These are phyloP conservation scores for Picea sitchensis DNA, from an alignment of 75 land plant genomes.

Conservation along the genomic window DNA sequence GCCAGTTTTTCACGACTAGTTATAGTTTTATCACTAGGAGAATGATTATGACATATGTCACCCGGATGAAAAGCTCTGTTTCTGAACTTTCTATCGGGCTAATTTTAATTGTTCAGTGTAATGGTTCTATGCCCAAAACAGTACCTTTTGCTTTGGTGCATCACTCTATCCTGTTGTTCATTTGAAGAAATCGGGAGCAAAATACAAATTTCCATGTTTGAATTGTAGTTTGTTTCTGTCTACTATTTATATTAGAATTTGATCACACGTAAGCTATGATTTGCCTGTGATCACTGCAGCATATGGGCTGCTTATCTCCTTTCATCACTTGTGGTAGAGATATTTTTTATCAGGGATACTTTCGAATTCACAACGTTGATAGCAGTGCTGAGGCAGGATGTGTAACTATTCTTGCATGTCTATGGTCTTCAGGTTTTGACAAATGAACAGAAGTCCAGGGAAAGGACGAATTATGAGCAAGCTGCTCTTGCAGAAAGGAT, in stretches of 20 bases:
- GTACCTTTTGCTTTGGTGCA: too few species aligned
- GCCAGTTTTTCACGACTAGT: background rate
- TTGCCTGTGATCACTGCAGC: background rate
- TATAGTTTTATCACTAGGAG: background rate
- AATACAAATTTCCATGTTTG: background rate
- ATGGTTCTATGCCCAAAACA: background rate
- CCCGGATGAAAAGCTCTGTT: background rate
- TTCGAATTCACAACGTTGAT: background rate
- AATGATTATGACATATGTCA: too few species aligned
- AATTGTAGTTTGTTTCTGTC: background rate
- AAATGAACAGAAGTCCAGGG: slow-evolving; percentile 97
- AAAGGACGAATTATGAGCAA: slow-evolving; percentile 95
- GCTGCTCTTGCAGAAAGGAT: slow-evolving; percentile 94
- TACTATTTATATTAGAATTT: background rate
- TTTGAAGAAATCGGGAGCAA: too few species aligned
- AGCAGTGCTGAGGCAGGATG: background rate
- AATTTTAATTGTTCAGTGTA: background rate
- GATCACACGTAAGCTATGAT: background rate
- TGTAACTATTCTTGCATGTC: background rate
- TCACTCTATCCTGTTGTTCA: too few species aligned
- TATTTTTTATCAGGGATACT: background rate
- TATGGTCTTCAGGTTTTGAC: slow-evolving; percentile 63
- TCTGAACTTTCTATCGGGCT: background rate
- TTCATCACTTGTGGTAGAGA: background rate
- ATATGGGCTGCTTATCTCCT: background rate